Evolutionary conservation across 2,329 filamentous ascomycete species (phyloP).

Genomic region (Herpotrichia juniperi): DNA sequence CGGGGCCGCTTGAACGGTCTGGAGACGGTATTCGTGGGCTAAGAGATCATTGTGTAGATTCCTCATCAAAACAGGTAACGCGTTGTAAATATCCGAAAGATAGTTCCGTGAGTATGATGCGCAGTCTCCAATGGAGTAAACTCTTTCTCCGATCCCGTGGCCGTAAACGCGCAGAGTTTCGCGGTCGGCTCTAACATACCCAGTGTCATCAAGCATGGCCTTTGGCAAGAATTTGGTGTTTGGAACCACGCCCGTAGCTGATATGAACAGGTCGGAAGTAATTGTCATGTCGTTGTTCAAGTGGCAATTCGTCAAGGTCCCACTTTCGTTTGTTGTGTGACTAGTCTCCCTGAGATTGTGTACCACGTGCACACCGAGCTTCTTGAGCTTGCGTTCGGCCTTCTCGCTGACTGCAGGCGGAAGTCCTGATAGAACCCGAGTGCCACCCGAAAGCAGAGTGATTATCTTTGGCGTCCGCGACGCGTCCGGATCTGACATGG

Average conservation of each 20-base stretch:
- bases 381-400: conserved; percentile 35
- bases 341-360: conserved; percentile 33
- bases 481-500: neutral
- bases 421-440: conserved; percentile 34
- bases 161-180: conserved; percentile 29
- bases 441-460: conserved; percentile 39
- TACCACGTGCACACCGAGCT: conserved; percentile 36
- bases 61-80: conserved; percentile 37
- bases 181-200: conserved; percentile 32
- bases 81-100: conserved; percentile 39
- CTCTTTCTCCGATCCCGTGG: conserved; percentile 22
- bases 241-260: conserved; percentile 37
- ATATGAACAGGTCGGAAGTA: conserved; percentile 38
- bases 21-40: conserved; percentile 39
- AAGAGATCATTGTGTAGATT: conserved; percentile 43
- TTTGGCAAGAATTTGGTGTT: conserved; percentile 35
- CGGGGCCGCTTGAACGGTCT: conserved; percentile 8
- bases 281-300: conserved; percentile 38
- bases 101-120: conserved; percentile 36
- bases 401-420: conserved; percentile 18
- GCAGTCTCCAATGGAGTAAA: conserved; percentile 45
- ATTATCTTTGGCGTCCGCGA: conserved; percentile 25
- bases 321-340: conserved; percentile 20
- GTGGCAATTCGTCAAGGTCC: conserved; percentile 21
- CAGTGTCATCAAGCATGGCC: conserved; percentile 27